Percentiles rank a stretch among this genome's conserved stretches.
Conservation (phyloP, 192 early-diverging fungal genomes). For the Linnemannia hyalina region DNA sequence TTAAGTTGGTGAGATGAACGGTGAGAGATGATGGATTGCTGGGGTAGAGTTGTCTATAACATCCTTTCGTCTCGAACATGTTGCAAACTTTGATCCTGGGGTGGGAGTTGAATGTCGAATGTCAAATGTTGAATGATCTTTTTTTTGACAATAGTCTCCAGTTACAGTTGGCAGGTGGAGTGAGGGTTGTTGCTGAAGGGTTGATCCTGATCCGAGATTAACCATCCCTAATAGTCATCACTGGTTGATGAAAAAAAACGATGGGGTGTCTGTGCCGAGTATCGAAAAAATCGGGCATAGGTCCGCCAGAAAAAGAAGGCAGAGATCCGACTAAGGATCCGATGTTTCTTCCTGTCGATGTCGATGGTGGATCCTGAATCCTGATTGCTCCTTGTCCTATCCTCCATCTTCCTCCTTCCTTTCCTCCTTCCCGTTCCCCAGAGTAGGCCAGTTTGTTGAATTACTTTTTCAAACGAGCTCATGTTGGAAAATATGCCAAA, state of each 20-base stretch:
- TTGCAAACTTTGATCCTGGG: background rate
- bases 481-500: slow-evolving; percentile 57
- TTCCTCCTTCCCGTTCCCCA: background rate
- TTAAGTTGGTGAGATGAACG: background rate
- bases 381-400: background rate
- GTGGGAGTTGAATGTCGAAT: background rate
- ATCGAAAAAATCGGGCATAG: background rate
- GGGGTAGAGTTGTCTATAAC: background rate
- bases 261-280: background rate
- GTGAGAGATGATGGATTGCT: background rate
- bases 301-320: background rate
- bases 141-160: slow-evolving; percentile 21
- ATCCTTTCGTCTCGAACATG: background rate
- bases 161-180: background rate
- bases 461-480: slow-evolving; percentile 61
- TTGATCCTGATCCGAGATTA: slow-evolving; percentile 7
- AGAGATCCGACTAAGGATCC: background rate
- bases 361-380: background rate
- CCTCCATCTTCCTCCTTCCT: background rate
- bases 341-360: slow-evolving; percentile 9
- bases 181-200: slow-evolving; percentile 4
- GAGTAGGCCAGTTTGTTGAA: background rate
- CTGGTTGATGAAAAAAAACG: background rate
- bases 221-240: background rate
- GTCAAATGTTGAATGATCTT: slow-evolving; percentile 26